Evolutionary conservation across 1,284 basidiomycete genomes (phyloP), one percentile per base, ranked within the genome.

Genomic region (Clitocybe nebularis): DNA sequence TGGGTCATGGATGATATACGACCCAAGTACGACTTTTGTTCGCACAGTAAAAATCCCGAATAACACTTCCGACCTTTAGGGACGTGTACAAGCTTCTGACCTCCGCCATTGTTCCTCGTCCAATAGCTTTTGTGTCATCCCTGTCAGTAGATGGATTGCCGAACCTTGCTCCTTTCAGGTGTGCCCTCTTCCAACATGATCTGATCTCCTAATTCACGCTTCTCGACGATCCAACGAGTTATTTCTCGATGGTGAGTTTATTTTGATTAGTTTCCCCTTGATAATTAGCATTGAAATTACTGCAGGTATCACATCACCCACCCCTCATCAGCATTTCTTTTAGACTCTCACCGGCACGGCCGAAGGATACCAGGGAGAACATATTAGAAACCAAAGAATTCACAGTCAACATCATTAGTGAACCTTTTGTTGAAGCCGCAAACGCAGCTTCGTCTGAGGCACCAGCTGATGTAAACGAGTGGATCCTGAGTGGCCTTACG

Each of bases 401-500:
- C 59, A 81, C 79, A 5, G 79, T 86, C 33, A 85, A 79, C 54
- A 81, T 91, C 48, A 81, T 91, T 54, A 84, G 81, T 48, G 85
- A 89, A 58, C 66, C 80, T 0, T 85, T 88, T 56, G 64, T 81
- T 32, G 82, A 88, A 57, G 82, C 85, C 1, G 79, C 82, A 4
- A 90, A 90, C 59, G 71, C 73, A 44, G 77, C 79, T 5, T 71
- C 81, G 5, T 71, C 86, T 29, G 81, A 89, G 50, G 70, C 82
- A 5, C 85, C 88, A 6, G 66, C 69, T 4, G 70, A 76, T 6
- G 68, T 79, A 2, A 74, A 82, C 55, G 86, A 91, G 60, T 92
- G 86, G 85, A 62, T 72, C 19, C 62, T 90, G 39, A 77, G 80
- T 45, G 89, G 89, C 1, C 62, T 92, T 44, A 89, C 83, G 5